Base-by-base conservation (phyloP, 495 filamentous ascomycete species). In the Aspergillus asperescens region DNA sequence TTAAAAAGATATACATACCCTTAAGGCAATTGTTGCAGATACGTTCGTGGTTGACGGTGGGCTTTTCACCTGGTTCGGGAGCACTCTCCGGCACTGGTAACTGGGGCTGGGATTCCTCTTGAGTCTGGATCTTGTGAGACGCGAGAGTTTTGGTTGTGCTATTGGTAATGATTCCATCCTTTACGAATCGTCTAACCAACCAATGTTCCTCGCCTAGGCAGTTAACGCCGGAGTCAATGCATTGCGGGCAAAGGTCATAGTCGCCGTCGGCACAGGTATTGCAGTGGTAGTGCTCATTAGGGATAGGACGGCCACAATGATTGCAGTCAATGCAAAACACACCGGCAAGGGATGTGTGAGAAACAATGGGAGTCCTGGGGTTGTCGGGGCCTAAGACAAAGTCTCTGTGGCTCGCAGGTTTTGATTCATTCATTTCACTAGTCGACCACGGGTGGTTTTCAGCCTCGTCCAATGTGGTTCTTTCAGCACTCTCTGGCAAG, bases 21-120 rank as follows among this genome's bases (percentile, higher is more conserved):
- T 78, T 77, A 51, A 95, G 84, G 66, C 93, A 97, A 60, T 78
- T 87, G 73, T 97, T 97, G 81, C 93, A 98, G 23, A 90, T 95
- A 18, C 89, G 89, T 42, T 84, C 40, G 13, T 37, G 44, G 12
- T n/a, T 35, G 44, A 24, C 28, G 25, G 34, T 16, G 20, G 41
- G 15, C 19, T 53, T 35, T 55, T 55, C 49, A 16, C 35, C 41
- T 31, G 51, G 38, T 31, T 61, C 55, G 13, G 50, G 47, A 24
- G 47, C 24, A 19, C 12, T 23, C 15, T 56, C 56, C 0, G 38
- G 29, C 19, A 52, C 46, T 22, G 55, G 40, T 4, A 49, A 41
- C 34, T 47, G 40, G 22, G 58, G 35, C 15, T 65, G 54, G 1
- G 45, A 39, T 35, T 50, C 41, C 16, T 46, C 52, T 12, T 48